Base-by-base conservation (phyloP, 2,329 filamentous ascomycete species). In the Aspergillus hiratsukae region DNA sequence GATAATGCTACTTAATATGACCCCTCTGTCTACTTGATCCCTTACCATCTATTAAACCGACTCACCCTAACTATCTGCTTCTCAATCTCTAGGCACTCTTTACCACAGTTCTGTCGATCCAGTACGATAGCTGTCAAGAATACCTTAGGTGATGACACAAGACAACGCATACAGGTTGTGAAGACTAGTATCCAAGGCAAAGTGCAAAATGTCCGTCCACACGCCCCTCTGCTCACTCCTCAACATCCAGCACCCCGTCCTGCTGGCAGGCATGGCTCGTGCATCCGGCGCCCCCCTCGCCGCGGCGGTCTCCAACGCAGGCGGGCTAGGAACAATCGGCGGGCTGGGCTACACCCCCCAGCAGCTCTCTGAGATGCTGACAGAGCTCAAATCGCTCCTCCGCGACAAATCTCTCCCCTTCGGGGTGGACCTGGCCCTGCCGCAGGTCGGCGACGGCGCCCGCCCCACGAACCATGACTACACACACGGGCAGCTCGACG, bases 391-490 rank as follows among this genome's bases (percentile, higher is more conserved):
- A 78, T 80, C 85, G 11, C 81, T 87, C 62, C 83, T 97, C 1
- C 67, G 67, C 4, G 78, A 81, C 52, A 86, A 87, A 0, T 80
- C 82, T 48, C 82, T 96, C 4, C 90, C 92, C 0, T 97, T 97
- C 72, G 93, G 92, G 64, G 85, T 97, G 31, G 93, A 97, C 73
- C 86, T 97, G 1, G 92, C 92, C 0, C 83, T 97, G 11, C 92
- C 93, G 1, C 91, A 97, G 76, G 81, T 97, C 54, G 93, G 93
- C 55, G 91, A 88, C 43, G 80, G 77, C 35, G 93, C 93, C 6
- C 85, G 93, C 62, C 89, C 89, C 73, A 97, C 93, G 3, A 97
- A 97, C 76, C 90, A 96, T 76, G 93, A 97, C 75, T 97, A 97
- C 79, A 97, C 93, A 0, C 83, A 88, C 63, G 93, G 93, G 45